These are phyloP conservation scores for Aureobasidium sp. DNA, from an alignment of 2,329 filamentous ascomycete genomes.

Conservation along the genomic window DNA sequence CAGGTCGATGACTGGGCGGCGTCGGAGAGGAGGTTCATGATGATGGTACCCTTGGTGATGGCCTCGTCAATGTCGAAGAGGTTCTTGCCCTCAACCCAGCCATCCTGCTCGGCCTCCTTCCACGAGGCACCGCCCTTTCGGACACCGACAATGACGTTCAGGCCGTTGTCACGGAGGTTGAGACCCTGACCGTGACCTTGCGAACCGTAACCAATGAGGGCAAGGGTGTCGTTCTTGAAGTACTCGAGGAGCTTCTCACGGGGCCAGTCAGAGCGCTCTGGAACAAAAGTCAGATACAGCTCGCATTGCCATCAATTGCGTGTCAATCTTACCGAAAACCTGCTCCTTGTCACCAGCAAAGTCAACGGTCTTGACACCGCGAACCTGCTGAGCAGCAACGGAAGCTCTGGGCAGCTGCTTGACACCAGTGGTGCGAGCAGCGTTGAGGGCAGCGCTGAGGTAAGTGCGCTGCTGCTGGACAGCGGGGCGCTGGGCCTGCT, in stretches of 20 bases:
- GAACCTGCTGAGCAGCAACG: conserved; percentile 55
- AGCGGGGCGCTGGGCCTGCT: conserved; percentile 46
- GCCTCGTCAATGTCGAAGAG: conserved; percentile 97
- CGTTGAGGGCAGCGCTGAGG: conserved; percentile 49
- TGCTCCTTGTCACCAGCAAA: conserved; percentile 93
- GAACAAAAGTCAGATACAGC: conserved; percentile 26
- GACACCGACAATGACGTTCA: conserved; percentile 98
- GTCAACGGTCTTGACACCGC: conserved; percentile 97
- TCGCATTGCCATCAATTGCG: not conserved
- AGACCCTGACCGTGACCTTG: conserved; percentile 99
- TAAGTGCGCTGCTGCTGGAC: conserved; percentile 51
- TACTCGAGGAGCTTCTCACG: conserved; percentile 97
- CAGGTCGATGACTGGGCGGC: conserved; percentile 98
- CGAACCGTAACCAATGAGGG: conserved; percentile 96
- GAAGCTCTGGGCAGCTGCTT: conserved; percentile 41
- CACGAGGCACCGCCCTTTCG: conserved; percentile 97
- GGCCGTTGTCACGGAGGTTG: conserved; percentile 98
- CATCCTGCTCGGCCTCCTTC: conserved; percentile 95
- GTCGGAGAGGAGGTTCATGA: conserved; percentile 99
- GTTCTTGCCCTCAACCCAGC: conserved; percentile 98
- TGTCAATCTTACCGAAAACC: conserved; percentile 66
- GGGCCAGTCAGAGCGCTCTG: conserved; percentile 97
- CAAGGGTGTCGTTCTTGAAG: conserved; percentile 99
- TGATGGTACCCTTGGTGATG: conserved; percentile 82
- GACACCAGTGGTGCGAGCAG: conserved; percentile 33